These are phyloP conservation scores for Halenospora varia DNA, from an alignment of 495 filamentous ascomycete genomes.

Conservation along the genomic window DNA sequence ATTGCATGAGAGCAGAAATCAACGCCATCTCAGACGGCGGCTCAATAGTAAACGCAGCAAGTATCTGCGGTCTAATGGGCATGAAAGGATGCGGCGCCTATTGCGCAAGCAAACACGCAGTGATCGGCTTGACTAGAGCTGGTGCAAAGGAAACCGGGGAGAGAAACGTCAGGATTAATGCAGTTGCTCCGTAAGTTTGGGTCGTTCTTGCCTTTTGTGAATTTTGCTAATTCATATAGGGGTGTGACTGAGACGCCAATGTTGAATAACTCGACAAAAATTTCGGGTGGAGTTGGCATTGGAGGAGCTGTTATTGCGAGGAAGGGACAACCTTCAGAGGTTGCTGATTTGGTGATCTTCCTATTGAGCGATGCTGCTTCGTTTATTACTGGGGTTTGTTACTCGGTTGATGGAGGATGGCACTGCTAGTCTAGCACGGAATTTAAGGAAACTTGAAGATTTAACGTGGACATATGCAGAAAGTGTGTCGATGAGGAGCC, in stretches of 20 bases:
- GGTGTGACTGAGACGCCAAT: conserved; percentile 38
- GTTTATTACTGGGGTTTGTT: conserved; percentile 40
- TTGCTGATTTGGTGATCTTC: conserved; percentile 50
- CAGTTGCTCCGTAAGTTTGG: conserved; percentile 48
- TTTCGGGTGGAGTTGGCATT: neutral
- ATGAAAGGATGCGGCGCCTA: conserved; percentile 39
- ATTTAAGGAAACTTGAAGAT: no score
- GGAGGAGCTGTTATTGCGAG: conserved; percentile 15
- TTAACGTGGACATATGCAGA: no score
- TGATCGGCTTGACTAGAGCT: conserved; percentile 52
- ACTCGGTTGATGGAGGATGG: conserved; percentile 1
- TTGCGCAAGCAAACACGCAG: conserved; percentile 50
- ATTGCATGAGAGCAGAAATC: conserved; percentile 43
- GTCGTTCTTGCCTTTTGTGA: conserved; percentile 6
- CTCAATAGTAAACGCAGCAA: conserved; percentile 55
- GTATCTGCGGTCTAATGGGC: conserved; percentile 48
- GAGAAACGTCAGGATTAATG: conserved; percentile 52
- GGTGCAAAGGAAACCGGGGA: conserved; percentile 52
- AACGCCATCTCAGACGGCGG: conserved; percentile 24
- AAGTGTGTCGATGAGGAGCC: no score
- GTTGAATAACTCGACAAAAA: conserved; percentile 10
- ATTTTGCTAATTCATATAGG: conserved; percentile 16
- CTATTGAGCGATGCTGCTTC: conserved; percentile 51
- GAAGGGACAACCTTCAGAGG: conserved; percentile 43
- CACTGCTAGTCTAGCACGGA: no score